Evolutionary conservation across 2,329 filamentous ascomycete species (phyloP).

Genomic region (Talaromyces rugulosus): DNA sequence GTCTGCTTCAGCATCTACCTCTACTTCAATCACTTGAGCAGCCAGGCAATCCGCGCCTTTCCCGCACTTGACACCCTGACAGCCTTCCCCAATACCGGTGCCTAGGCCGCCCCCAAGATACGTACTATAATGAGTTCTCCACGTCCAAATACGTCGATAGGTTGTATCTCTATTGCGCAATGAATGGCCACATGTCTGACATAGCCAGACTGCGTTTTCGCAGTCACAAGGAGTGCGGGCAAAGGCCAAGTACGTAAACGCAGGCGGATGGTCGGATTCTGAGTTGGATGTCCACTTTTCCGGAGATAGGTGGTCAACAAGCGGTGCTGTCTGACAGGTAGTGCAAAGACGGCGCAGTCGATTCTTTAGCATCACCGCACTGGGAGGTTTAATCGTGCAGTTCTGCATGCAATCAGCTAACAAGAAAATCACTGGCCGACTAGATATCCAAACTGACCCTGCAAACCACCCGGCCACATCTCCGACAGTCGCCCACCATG

Average conservation of each 20-base stretch:
- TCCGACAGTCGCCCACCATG: constrained; percentile 76
- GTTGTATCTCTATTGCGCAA: constrained; percentile 56
- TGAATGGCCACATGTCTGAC: constrained; percentile 73
- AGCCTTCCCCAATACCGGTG: constrained; percentile 81
- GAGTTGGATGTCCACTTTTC: constrained; percentile 7
- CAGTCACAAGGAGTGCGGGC: constrained; percentile 57
- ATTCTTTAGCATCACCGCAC: constrained; percentile 61
- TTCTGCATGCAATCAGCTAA: constrained; percentile 55
- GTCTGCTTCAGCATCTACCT: constrained; percentile 80
- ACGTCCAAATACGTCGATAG: constrained; percentile 73
- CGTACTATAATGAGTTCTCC: constrained; percentile 76
- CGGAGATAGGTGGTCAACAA: constrained; percentile 39
- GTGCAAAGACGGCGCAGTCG: constrained; percentile 79
- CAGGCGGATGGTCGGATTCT: constrained; percentile 25
- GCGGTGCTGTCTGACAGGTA: constrained; percentile 67
- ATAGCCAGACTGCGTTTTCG: constrained; percentile 67
- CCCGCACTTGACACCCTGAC: constrained; percentile 83
- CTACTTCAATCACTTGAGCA: constrained; percentile 71
- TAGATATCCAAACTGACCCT: constrained; percentile 50
- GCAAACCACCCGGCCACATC: constrained; percentile 74
- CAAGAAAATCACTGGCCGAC: not conserved
- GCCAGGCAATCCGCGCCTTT: constrained; percentile 73
- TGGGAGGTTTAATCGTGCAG: constrained; percentile 79
- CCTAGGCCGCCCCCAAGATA: constrained; percentile 76
- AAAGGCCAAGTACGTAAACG: constrained; percentile 47